Base-by-base conservation (phyloP, 495 filamentous ascomycete genomes). In the Coniosporium apollinis region DNA sequence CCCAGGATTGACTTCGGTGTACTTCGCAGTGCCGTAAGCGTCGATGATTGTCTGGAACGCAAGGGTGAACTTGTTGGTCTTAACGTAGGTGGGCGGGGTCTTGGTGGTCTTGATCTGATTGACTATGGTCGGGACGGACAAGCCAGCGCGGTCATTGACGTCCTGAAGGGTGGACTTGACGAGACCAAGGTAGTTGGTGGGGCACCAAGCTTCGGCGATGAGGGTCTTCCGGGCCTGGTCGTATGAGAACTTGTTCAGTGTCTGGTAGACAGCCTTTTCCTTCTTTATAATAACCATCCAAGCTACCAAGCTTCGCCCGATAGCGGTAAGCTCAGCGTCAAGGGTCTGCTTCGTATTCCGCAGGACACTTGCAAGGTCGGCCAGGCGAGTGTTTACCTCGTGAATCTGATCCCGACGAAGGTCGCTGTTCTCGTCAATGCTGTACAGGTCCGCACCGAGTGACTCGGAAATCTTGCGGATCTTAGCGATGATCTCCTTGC, bases 21-120 rank as follows among this genome's bases (percentile, higher is more conserved):
- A 99, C 50, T 92, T 94, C 11, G 87, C 78, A 19, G 87, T 91
- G 47, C 89, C 89, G 52, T 99, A 99, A 32, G 91, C 87, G 48
- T 96, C 84, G 57, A 99, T 84, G 47, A 99, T 99, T 16, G 91
- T 99, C 55, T 99, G 89, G 66, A 99, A 99, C 13, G 71, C 89
- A 47, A 91, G 77, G 3, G 91, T 96, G 54, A 99, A 99, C 57
- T 86, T 93, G 64, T 94, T 99, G 25, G 83, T 94, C 53, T 85
- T 82, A 51, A 93, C 72, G 55, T 86, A 94, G 0, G 89, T 99
- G 2, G 89, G 89, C 22, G 89, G 89, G 8, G 82, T 94, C 65
- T 93, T 96, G 60, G 82, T 86, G 32, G 89, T 96, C 36, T 68
- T 74, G 51, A 99, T 89, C 58, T 91, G 83, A 49, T 94, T 94